Evolutionary conservation across 2,329 filamentous ascomycete genomes (phyloP), one percentile per base, ranked within the genome.

Genomic region (Penicillium sp.): DNA sequence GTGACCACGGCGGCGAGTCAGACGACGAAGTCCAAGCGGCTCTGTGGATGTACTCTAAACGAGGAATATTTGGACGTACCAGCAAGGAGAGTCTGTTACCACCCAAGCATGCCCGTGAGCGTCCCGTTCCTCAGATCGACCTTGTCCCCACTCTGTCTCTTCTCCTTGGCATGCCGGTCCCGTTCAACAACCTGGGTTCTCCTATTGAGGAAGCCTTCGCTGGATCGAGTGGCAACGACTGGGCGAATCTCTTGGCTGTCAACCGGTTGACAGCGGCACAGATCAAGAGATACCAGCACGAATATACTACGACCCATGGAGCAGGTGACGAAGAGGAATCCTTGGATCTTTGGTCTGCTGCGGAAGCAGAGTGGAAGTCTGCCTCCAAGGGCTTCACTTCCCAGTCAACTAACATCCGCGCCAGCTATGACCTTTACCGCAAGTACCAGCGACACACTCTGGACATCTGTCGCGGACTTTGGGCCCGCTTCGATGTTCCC

Each of bases 21-120:
- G 90, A 97, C 64, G 92, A 97, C 61, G 94, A 99, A 72, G 85
- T 99, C 6, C 87, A 99, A 73, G 92, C 94, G 53, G 92, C 94
- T 2, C 75, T 99, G 45, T 99, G 94, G 93, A 96, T 99, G 92
- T 99, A 97, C 73, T 96, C 94, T 1, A 96, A 92, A 73, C 87
- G 85, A 64, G 86, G 86, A 0, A 73, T 90, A 9, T 99, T 99
- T 73, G 94, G 94, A 15, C 86, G 92, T 37, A 89, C 85, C 1
- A 80, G 84, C 47, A 77, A 84, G 3, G 82, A 85, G 6, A 82
- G 81, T 61, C 70, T 75, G 14, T 76, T 79, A n/a, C 83, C 84
- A 6, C 84, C 85, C 1, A 71, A 62, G 46, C 90, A 83, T 22
- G 92, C 92, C 40, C 95, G 94, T 71, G 83, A 87, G 22, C 82